Conservation (phyloP, 2,329 filamentous ascomycete species). For the Microascus cirrosus region DNA sequence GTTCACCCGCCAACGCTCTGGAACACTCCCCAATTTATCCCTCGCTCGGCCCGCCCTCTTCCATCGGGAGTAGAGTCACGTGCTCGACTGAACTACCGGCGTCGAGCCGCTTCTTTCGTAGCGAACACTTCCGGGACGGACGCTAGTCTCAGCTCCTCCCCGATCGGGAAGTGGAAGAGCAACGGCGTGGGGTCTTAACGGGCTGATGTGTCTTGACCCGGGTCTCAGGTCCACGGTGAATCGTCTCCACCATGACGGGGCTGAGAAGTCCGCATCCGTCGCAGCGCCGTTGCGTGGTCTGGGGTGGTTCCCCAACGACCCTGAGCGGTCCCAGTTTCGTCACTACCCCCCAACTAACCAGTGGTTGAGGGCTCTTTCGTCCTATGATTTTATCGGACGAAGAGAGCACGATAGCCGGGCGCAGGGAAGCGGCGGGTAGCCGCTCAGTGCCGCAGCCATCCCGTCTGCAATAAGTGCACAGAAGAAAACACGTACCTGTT, state of each 20-base stretch:
- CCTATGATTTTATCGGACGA: neutral
- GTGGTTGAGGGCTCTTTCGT: neutral
- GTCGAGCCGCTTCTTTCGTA: neutral
- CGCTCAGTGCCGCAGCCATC: neutral
- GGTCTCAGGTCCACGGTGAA: neutral
- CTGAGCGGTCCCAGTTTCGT: neutral
- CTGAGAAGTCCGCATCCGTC: too few species aligned
- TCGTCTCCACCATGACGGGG: neutral
- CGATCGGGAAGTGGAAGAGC: neutral
- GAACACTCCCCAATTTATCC: slow-evolving; percentile 4
- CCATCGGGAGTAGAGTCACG: neutral
- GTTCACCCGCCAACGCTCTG: neutral
- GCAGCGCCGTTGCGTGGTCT: too few species aligned
- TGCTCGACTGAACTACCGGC: neutral
- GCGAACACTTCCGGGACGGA: neutral
- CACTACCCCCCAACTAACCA: neutral
- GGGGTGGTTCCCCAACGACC: too few species aligned
- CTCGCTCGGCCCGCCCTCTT: neutral
- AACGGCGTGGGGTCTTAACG: neutral
- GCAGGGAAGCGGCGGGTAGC: neutral
- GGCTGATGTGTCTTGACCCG: neutral
- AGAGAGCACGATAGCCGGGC: neutral
- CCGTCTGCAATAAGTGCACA: neutral
- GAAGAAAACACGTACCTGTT: neutral
- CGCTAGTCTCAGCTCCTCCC: neutral